Percentiles rank a stretch among this genome's conserved stretches.
These are phyloP conservation scores for Lasiodiplodia sp. DNA, from an alignment of 2,329 filamentous ascomycete species.

Conservation along the genomic window DNA sequence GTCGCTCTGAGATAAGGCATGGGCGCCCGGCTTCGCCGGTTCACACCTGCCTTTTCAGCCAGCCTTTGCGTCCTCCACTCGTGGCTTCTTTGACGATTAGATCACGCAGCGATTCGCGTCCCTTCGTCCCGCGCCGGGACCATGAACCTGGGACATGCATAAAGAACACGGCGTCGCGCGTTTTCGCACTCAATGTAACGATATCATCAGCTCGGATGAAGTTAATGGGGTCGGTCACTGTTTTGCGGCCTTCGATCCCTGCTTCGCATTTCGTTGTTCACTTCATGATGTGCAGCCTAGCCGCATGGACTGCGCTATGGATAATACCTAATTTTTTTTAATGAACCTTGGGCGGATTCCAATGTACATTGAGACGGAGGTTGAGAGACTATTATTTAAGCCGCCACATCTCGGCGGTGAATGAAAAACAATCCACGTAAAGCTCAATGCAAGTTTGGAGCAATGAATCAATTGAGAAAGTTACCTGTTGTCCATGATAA, in stretches of 20 bases:
- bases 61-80: not conserved
- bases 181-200: constrained; percentile 20
- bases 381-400: constrained; percentile 1
- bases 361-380: constrained; percentile 21
- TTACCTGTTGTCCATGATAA: not conserved
- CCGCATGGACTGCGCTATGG: constrained; percentile 22
- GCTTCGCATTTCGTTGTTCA: constrained; percentile 18
- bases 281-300: constrained; percentile 25
- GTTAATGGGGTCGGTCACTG: not conserved
- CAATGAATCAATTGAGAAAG: constrained; percentile 15
- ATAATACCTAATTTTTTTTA: constrained; percentile 26
- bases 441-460: constrained; percentile 3
- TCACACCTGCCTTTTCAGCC: not conserved
- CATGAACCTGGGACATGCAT: constrained; percentile 1
- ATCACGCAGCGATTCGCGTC: constrained; percentile 13
- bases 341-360: constrained; percentile 15
- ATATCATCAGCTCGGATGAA: constrained; percentile 21
- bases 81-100: not conserved
- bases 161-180: constrained; percentile 15
- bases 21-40: constrained; percentile 1
- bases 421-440: constrained; percentile 4
- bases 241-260: not conserved
- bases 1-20: constrained; percentile 66
- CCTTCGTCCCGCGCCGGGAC: not conserved
- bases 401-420: constrained; percentile 3